A percentile compares a stretch with the other conserved stretches of the same genome.
Conservation (phyloP, 495 filamentous ascomycete genomes). For the Chaetomium tenue region DNA sequence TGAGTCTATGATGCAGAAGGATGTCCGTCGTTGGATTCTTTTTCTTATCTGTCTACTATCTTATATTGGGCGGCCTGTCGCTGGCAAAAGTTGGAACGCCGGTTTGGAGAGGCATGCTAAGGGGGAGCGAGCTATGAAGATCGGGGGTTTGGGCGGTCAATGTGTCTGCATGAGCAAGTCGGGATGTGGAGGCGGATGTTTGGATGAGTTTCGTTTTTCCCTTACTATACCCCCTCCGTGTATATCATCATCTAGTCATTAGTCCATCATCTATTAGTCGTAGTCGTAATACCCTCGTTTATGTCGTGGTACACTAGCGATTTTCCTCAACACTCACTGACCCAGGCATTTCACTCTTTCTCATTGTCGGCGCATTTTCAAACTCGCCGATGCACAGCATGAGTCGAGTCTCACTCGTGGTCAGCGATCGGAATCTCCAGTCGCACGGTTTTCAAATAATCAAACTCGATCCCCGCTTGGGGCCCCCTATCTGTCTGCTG, state of each 20-base stretch:
- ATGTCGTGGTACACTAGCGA: conserved; percentile 1
- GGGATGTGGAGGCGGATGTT: not conserved
- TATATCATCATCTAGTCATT: not conserved
- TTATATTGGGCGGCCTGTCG: not conserved
- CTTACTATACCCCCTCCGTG: conserved; percentile 11
- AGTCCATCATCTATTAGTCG: not conserved
- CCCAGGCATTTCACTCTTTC: not conserved
- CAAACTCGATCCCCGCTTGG: too few species aligned
- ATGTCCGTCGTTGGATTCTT: not conserved
- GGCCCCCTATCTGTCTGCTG: not conserved
- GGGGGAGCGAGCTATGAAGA: not conserved
- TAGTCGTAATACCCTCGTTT: conserved; percentile 15
- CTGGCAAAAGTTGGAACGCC: not conserved
- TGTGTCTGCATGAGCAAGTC: not conserved
- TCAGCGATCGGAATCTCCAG: not conserved
- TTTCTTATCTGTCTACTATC: not conserved
- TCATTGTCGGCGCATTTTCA: not conserved
- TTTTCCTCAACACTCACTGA: not conserved
- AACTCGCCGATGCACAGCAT: not conserved
- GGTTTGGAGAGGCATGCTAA: not conserved
- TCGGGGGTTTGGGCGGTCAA: not conserved
- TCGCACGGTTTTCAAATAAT: too few species aligned
- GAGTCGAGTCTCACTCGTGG: not conserved
- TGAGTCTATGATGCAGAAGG: not conserved
- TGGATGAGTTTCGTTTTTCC: conserved; percentile 1